Evolutionary conservation across 352 stramenopile genomes (phyloP), one percentile per base, ranked within the genome.

Genomic region (Phytophthora brassicae): DNA sequence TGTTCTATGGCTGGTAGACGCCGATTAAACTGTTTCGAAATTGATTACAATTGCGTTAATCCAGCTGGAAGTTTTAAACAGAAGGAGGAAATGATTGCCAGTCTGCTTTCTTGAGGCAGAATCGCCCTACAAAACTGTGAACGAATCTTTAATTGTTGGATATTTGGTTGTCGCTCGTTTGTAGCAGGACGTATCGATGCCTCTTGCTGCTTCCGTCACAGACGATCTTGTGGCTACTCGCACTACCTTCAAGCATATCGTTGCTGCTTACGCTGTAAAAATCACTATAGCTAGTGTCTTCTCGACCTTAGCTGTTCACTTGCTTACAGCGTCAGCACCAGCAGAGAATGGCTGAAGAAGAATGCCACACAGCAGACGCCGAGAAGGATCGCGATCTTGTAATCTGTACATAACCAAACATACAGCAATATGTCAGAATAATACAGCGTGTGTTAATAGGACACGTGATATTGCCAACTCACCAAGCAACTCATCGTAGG

Each of bases 331-430:
- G 78, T 63, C 48, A 84, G 60, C 28, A 75, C 70, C 45, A 89
- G 52, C 52, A 90, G 47, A 29, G 85, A 86, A 68, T 94, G 85
- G 23, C 63, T 60, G 26, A 90, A 76, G 39, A 94, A 81, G 35
- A 94, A 89, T 23, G 69, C 60, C 51, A 89, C 74, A 48, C 75
- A 79, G 35, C 55, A 73, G 12, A 60, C 73, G 43, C 79, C 84
- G 24, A 90, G 64, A 29, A 89, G 43, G 59, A 94, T 89, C 36
- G 83, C 82, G 49, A 92, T 84, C 77, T 94, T 94, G 80, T 92
- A 94, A 46, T 92, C 85, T 92, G 58, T 6, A 58, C 11, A 65
- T 7, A 14, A 68, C 43, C 45, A 17, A 45, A 42, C 19, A 43
- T 28, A 47, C 38, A 43, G 43, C n/a, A 33, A 44, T 20, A 66